These are phyloP conservation scores for Datisca glomerata DNA, from an alignment of 306 rosid species.

Conservation along the genomic window DNA sequence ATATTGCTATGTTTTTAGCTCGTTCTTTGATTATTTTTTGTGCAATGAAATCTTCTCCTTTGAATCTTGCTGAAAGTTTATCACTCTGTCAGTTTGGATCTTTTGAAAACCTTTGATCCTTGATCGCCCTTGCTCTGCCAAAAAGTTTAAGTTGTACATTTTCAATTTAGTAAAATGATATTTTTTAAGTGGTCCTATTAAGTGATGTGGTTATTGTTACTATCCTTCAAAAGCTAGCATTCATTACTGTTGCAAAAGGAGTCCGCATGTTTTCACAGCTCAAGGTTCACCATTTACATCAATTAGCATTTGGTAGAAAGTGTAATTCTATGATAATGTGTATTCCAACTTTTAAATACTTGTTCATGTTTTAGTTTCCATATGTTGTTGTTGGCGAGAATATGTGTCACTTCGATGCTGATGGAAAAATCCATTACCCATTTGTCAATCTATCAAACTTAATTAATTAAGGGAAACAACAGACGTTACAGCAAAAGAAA, in stretches of 20 bases:
- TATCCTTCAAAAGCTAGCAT: conserved; percentile 91
- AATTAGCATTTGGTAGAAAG: neutral
- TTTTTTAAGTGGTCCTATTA: conserved; percentile 70
- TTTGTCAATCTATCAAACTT: too few relatives aligned
- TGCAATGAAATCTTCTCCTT: too few relatives aligned
- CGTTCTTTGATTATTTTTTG: too few relatives aligned
- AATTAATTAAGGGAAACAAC: too few relatives aligned
- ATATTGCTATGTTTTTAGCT: too few relatives aligned
- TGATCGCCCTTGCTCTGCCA: neutral
- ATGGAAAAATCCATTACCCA: conserved; percentile 86
- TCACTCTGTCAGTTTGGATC: too few relatives aligned
- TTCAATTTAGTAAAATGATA: conserved; percentile 19
- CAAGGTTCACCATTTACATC: conserved; percentile 41
- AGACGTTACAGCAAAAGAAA: too few relatives aligned
- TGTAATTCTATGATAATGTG: conserved; percentile 2
- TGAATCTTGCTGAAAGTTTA: too few relatives aligned
- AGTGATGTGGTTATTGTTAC: conserved; percentile 95
- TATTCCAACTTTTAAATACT: conserved; percentile 4
- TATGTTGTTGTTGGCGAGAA: conserved; percentile 96
- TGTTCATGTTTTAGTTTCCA: conserved; percentile 66
- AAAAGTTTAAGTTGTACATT: neutral
- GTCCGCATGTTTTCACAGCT: conserved; percentile 99
- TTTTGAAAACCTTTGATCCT: too few relatives aligned
- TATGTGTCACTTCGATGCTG: conserved; percentile 98
- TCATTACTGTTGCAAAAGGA: conserved; percentile 97